Conservation (phyloP, 768 basidiomycete species). For the Chalciporus sphaerocephalus region DNA sequence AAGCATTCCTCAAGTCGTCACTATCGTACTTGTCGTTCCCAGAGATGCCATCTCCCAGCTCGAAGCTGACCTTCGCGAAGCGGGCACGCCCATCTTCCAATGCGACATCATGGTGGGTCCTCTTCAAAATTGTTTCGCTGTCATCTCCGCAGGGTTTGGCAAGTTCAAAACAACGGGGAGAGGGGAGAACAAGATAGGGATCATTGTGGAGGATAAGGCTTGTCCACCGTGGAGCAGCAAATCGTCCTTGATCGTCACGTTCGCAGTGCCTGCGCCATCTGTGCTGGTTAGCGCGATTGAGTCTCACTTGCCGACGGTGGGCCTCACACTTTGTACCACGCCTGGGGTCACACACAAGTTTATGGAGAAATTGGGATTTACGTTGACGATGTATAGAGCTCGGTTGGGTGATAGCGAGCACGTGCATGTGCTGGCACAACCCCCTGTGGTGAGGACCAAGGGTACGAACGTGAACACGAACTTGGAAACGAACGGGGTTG, state of each 20-base stretch:
- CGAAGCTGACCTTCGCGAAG: not conserved
- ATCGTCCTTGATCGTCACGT: conserved; percentile 21
- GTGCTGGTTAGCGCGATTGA: conserved; percentile 12
- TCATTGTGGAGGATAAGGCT: conserved; percentile 6
- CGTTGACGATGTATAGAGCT: conserved; percentile 18
- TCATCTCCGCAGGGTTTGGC: conserved; percentile 21
- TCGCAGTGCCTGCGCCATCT: conserved; percentile 8
- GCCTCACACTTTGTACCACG: conserved; percentile 15
- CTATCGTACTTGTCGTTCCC: conserved; percentile 33
- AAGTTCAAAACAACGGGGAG: conserved; percentile 13
- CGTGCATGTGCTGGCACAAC: conserved; percentile 18
- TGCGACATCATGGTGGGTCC: conserved; percentile 16
- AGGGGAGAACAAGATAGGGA: conserved; percentile 14
- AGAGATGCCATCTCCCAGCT: conserved; percentile 16
- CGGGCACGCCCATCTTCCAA: conserved; percentile 16
- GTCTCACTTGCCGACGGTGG: conserved; percentile 9
- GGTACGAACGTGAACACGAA: not conserved
- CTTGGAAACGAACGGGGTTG: no score
- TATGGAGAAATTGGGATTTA: conserved; percentile 5
- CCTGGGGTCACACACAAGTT: conserved; percentile 6
- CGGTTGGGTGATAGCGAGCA: conserved; percentile 6
- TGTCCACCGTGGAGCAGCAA: conserved; percentile 12
- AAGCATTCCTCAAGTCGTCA: conserved; percentile 28
- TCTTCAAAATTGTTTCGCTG: conserved; percentile 14
- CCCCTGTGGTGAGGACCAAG: conserved; percentile 8